These are phyloP conservation scores for Trichosporon sp. DNA, from an alignment of 1,284 basidiomycete genomes.

Conservation along the genomic window DNA sequence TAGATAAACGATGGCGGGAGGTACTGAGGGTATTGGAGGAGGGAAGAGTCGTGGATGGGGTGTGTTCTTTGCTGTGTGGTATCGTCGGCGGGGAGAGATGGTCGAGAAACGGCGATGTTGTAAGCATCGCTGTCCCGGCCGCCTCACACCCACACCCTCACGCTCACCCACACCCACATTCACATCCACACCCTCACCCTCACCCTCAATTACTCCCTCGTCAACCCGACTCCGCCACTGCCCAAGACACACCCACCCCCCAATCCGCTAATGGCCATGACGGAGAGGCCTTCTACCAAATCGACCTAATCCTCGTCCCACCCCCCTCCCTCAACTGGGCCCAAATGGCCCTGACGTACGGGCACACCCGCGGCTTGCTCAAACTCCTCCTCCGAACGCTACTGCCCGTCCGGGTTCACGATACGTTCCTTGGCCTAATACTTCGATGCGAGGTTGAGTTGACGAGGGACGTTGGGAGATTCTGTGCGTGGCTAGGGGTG, in stretches of 20 bases:
- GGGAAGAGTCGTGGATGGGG: not conserved
- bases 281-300: slow-evolving; percentile 25
- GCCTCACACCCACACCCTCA: not conserved
- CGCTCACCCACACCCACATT: not conserved
- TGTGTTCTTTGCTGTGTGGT: not conserved
- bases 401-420: slow-evolving; percentile 7
- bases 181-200: not conserved
- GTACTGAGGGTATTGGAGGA: too few species aligned
- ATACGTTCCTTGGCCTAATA: slow-evolving; percentile 24
- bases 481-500: slow-evolving; percentile 33
- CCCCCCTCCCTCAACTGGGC: not conserved
- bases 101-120: not conserved
- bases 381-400: slow-evolving; percentile 9
- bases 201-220: not conserved
- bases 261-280: too few species aligned
- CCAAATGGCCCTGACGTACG: slow-evolving; percentile 20
- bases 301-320: slow-evolving; percentile 30
- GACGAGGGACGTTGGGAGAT: slow-evolving; percentile 16
- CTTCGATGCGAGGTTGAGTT: slow-evolving; percentile 23
- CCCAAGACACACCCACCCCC: too few species aligned
- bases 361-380: slow-evolving; percentile 11
- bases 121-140: not conserved
- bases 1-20: too few species aligned
- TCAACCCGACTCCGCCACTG: too few species aligned
- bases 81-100: not conserved